Evolutionary conservation across 768 basidiomycete genomes (phyloP).

Genomic region (Roridomyces roridus): DNA sequence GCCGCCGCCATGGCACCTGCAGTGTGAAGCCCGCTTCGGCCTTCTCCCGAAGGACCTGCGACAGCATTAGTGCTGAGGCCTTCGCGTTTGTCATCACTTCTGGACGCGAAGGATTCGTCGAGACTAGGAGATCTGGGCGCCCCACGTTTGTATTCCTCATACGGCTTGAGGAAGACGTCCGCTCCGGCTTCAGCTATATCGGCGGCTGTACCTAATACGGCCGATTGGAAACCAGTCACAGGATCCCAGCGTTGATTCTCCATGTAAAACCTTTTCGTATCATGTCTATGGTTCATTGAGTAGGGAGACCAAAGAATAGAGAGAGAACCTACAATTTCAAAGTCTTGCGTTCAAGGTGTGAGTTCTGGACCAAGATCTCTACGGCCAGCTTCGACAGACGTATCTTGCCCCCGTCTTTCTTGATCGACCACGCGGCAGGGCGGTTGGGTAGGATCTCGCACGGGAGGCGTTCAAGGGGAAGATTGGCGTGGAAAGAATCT

Average conservation of each 20-base stretch:
- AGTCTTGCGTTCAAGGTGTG: not conserved
- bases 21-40: slow-evolving; percentile 6
- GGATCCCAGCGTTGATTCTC: slow-evolving; percentile 24
- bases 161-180: slow-evolving; percentile 14
- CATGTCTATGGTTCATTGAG: not conserved
- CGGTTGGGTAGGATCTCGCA: slow-evolving; percentile 16
- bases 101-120: slow-evolving; percentile 7
- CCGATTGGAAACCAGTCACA: slow-evolving; percentile 10
- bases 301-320: not conserved
- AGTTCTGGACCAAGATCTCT: slow-evolving; percentile 6
- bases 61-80: not conserved
- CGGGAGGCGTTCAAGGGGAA: slow-evolving; percentile 8
- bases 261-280: slow-evolving; percentile 10
- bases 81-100: slow-evolving; percentile 28
- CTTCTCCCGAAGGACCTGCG: not conserved
- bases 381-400: slow-evolving; percentile 22
- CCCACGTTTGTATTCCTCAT: slow-evolving; percentile 11
- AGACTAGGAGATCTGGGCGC: not conserved
- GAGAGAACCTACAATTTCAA: slow-evolving; percentile 4
- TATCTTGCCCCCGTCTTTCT: slow-evolving; percentile 13
- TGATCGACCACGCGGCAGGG: slow-evolving; percentile 17
- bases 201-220: not conserved
- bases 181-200: slow-evolving; percentile 11
- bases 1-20: slow-evolving; percentile 39
- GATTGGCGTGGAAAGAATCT: slow-evolving; percentile 13